These are phyloP conservation scores for Ceratocystis smalleyi DNA, from an alignment of 2,329 filamentous ascomycete genomes.

Conservation along the genomic window DNA sequence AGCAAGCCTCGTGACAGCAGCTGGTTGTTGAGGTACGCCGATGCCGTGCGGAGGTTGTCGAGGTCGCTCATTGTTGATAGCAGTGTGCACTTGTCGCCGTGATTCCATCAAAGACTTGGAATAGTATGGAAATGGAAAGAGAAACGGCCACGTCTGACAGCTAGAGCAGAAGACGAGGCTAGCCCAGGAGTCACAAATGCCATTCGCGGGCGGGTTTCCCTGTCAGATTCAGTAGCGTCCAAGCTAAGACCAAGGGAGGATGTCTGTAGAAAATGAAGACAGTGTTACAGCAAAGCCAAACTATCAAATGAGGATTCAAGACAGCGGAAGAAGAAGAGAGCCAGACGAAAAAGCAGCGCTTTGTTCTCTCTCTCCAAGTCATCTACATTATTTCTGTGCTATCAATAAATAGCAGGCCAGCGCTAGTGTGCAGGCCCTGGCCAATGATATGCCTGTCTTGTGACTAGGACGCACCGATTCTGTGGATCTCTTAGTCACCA, in stretches of 20 bases:
- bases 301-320: background rate
- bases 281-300: background rate
- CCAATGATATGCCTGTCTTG: background rate
- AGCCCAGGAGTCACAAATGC: background rate
- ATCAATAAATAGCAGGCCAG: slow-evolving; percentile 5
- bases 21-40: slow-evolving; percentile 59
- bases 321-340: background rate
- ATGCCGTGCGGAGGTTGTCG: slow-evolving; percentile 50
- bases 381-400: background rate
- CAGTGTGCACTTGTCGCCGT: background rate
- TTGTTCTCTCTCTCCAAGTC: background rate
- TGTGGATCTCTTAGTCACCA: background rate
- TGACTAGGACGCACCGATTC: background rate
- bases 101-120: background rate
- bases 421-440: background rate
- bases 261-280: background rate
- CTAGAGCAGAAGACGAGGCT: background rate
- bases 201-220: background rate
- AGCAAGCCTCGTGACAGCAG: slow-evolving; percentile 50
- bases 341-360: background rate
- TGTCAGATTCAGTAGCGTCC: background rate
- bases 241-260: background rate
- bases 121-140: background rate
- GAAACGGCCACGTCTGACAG: background rate
- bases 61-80: slow-evolving; percentile 36